Evolutionary conservation across 1,284 basidiomycete genomes (phyloP), one percentile per base, ranked within the genome.

Genomic region (Lentinula novae-zelandiae): DNA sequence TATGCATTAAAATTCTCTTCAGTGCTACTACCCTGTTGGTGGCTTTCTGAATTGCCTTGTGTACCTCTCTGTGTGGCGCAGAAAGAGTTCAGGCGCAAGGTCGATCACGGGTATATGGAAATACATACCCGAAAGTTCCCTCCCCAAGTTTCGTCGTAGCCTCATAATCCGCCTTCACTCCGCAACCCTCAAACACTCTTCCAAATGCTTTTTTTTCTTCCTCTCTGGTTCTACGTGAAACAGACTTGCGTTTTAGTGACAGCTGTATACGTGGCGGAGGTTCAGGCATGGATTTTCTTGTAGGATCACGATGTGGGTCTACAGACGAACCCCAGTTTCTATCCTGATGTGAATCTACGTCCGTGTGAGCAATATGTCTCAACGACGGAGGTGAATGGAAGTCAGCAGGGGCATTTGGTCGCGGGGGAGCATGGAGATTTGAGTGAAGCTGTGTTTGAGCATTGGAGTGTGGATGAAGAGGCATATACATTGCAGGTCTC

Each of bases 1-100:
- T 95, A 73, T 98, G 95, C 83, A 98, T 95, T 53, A 96, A 81
- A 64, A 99, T 96, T 55, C 93, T 86, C 72, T 99, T 99, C 53
- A 99, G 76, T 1, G 96, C 96, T 6, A 99, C 95, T 0, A 82
- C 75, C 6, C 75, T 78, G 1, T 85, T 83, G 0, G 86, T 89
- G 3, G 72, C 63, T 12, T 80, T 81, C 64, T 92, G 87, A 6
- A 88, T 78, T 4, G 92, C 94, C 68, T 94, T 94, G 71, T 95
- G 93, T 1, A 96, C 94, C 70, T 95, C 93, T 57, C 93, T 95
- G 27, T 31, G 17, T 27, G 48, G 27, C 27, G 27, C 27, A 31
- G 20, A 46, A 10, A 9, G 12, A 48, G 17, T 10, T 9, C 20
- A 15, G 13, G 53, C 67, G 63, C 58, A 59, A 22, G 31, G 53